Base-by-base conservation (phyloP, 129 eudicot genomes). In the Centaurea solstitialis region DNA sequence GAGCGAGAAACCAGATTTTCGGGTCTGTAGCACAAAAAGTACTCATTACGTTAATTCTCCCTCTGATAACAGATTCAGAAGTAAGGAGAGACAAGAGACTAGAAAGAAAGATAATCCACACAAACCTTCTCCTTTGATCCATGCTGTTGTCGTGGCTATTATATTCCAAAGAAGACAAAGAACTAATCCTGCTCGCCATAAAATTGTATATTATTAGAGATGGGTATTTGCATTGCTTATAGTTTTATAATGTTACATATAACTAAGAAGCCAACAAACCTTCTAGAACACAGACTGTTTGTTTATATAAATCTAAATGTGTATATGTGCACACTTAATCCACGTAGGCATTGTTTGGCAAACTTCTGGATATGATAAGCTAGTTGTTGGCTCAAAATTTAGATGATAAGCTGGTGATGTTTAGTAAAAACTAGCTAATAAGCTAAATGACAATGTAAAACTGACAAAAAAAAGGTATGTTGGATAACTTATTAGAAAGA, bases 101-200 rank as follows among this genome's bases (percentile, higher is more conserved):
- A 37, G 13, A 73, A 20, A 11, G 6, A 53, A 37, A 65, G 68
- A 10, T 45, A 37, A 33, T 57, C 8, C 12, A 67, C 61, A 83
- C 91, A 0, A 12, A 94, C 99, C 97, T 87, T 88, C 94, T 72
- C 87, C 82, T 85, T 82, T 90, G 77, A 94, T 87, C 98, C 98
- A 92, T 41, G 97, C 96, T 74, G 98, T 87, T 50, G 97, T 94
- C 65, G 91, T 90, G 24, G 99, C 99, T 69, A 94, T 64, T 35
- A 92, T 70, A 77, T 94, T 94, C 99, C 99, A 94, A 35, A 87
- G 68, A 80, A 94, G 99, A 72, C 94, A 85, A 66, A 86, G 83
- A 13, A 85, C 70, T 33, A 94, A 81, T 37, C 99, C 99, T 94
- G 97, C 81, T 79, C 35, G 57, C 6, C 70, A 83, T 11, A 62